Percentiles rank a stretch among this genome's conserved stretches.
phyloP scores from a whole-genome alignment of 2,329 filamentous ascomycete species.

The Phialemoniopsis sp. region DNA sequence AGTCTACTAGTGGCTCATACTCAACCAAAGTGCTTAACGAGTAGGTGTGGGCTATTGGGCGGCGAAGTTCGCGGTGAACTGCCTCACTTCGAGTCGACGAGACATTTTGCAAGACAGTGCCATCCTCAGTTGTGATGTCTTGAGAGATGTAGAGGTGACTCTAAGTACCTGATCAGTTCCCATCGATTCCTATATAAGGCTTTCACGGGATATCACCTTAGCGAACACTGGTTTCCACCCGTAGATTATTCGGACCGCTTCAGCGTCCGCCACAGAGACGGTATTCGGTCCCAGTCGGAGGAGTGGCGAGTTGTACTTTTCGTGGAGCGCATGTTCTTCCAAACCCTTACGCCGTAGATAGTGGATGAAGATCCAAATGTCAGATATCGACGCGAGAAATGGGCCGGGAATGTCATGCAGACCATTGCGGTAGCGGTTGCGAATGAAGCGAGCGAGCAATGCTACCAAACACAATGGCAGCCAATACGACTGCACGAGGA shows the following conservation, averaged over 20 bases:
- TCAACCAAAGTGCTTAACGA: conserved; percentile 13
- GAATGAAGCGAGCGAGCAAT: too few species aligned
- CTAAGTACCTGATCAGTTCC: too few species aligned
- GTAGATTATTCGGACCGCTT: conserved; percentile 6
- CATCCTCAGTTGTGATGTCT: background rate
- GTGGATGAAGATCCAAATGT: background rate
- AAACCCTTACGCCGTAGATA: background rate
- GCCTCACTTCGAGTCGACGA: too few species aligned
- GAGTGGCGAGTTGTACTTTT: background rate
- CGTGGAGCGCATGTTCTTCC: background rate
- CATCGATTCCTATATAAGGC: too few species aligned
- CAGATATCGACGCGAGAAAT: background rate
- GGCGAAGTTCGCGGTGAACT: conserved; percentile 7
- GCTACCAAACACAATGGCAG: too few species aligned
- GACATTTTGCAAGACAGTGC: too few species aligned
- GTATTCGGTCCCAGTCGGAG: conserved; percentile 1
- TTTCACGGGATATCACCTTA: conserved; percentile 4
- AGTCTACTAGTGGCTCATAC: conserved; percentile 14
- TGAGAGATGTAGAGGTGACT: too few species aligned
- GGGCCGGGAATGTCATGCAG: conserved; percentile 1
- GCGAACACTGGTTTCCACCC: background rate
- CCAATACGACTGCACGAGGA: too few species aligned
- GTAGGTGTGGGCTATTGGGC: conserved; percentile 11
- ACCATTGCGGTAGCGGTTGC: conserved; percentile 9
- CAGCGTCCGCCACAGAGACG: conserved; percentile 2